Conservation (phyloP, 164 flowering plant genomes). For the Pachysandra terminalis region DNA sequence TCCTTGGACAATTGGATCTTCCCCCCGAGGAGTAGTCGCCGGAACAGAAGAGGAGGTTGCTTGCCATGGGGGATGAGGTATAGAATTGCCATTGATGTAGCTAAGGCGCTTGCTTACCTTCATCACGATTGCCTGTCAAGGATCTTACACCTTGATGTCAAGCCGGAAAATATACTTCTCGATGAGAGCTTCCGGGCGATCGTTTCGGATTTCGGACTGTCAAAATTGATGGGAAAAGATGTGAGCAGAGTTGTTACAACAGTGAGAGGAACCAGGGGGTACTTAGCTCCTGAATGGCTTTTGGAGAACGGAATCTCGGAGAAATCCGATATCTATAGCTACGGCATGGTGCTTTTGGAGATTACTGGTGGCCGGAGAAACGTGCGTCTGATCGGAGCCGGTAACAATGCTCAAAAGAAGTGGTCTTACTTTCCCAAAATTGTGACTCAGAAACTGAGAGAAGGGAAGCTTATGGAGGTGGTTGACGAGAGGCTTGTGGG, state of each 20-base stretch:
- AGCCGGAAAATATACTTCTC: background rate
- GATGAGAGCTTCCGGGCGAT: background rate
- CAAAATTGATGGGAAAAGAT: background rate
- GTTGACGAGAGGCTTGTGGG: too few relatives aligned
- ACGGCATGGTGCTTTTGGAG: constrained; percentile 65
- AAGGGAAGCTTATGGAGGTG: too few relatives aligned
- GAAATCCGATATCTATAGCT: constrained; percentile 58
- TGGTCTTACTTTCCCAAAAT: too few relatives aligned
- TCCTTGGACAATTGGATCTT: background rate
- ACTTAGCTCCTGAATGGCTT: constrained; percentile 7
- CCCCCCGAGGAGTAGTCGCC: background rate
- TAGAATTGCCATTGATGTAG: background rate
- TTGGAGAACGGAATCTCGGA: constrained; percentile 42
- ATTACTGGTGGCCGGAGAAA: constrained; percentile 53
- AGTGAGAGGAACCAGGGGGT: background rate
- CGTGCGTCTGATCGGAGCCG: constrained; percentile 10
- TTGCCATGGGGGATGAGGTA: background rate
- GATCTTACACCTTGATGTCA: background rate
- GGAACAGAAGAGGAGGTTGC: background rate
- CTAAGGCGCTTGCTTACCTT: background rate
- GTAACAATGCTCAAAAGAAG: too few relatives aligned
- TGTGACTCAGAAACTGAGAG: too few relatives aligned
- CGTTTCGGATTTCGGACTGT: background rate
- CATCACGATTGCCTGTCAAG: background rate
- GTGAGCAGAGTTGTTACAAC: background rate